A percentile compares a stretch with the other conserved stretches of the same genome.
Evolutionary conservation across 2,329 filamentous ascomycete genomes (phyloP).

Genomic region (Pseudogymnoascus sp.): DNA sequence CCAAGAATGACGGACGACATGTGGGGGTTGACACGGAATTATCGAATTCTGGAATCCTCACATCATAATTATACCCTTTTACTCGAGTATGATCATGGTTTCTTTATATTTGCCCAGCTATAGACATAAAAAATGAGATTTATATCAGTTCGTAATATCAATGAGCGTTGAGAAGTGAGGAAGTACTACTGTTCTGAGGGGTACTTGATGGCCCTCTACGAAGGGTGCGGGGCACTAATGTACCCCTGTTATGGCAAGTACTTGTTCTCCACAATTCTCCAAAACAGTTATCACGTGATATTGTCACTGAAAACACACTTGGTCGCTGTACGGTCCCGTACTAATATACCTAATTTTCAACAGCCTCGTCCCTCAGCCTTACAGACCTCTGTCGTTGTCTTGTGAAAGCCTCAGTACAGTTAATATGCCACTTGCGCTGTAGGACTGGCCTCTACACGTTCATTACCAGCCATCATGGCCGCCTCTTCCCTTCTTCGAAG

Average conservation of each 20-base stretch:
- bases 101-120: not conserved
- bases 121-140: not conserved
- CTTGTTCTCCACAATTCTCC: not conserved
- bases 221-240: not conserved
- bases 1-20: not conserved
- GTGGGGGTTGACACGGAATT: not conserved
- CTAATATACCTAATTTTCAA: constrained; percentile 5
- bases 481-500: constrained; percentile 21
- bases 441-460: constrained; percentile 1
- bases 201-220: not conserved
- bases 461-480: constrained; percentile 21
- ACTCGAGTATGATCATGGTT: not conserved
- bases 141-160: not conserved
- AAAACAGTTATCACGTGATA: not conserved
- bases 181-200: not conserved
- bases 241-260: not conserved
- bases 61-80: not conserved
- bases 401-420: not conserved
- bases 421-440: not conserved
- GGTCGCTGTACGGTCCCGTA: not conserved
- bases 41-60: not conserved
- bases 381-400: not conserved
- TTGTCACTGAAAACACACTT: not conserved
- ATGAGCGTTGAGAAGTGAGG: not conserved
- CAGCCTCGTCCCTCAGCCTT: constrained; percentile 5